Evolutionary conservation across 2,329 filamentous ascomycete species (phyloP), one percentile per base, ranked within the genome.

Genomic region (Trichocomaceae sp.): DNA sequence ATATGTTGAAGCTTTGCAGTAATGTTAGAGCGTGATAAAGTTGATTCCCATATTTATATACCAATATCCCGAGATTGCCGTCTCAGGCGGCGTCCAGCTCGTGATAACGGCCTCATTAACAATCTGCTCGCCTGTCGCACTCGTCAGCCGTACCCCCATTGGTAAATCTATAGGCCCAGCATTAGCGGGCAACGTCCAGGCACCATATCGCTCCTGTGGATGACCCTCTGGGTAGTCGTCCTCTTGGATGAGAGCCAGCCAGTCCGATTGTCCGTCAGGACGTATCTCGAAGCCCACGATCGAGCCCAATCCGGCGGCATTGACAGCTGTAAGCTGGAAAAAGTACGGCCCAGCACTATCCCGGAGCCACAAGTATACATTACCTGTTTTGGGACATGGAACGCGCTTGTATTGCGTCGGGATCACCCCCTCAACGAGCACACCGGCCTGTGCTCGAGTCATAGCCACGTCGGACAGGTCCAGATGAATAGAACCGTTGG

Each of bases 131-230:
- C 49, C 49, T 29, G 49, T 51, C 12, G 49, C 49, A n/a, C 49
- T 44, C 17, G 49, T 51, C 26, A 51, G 17, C 8, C 49, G 17
- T n/a, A 51, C 49, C 5, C 49, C 49, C 37, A 51, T 33, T 51
- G 49, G 49, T 33, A 51, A 22, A 22, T 23, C 37, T 15, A 51
- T 44, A 9, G 39, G 37, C 15, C 37, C 37, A 33, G 49, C 35
- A 17, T 51, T 51, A 42, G 49, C 37, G 1, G 49, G 49, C 13
- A 51, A 22, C 5, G 39, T 41, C 49, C 49, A 51, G 12, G 49
- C 49, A 31, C 49, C 49, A 15, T 51, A 51, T 33, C 49, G 49
- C 26, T 51, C 49, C 49, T 51, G 49, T n/a, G 49, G 49, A 51
- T 51, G 49, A 15, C 49, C 49, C 35, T 44, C 49, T 5, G 49